Conservation (phyloP, 306 rosid genomes). For the Lathyrus oleraceus region DNA sequence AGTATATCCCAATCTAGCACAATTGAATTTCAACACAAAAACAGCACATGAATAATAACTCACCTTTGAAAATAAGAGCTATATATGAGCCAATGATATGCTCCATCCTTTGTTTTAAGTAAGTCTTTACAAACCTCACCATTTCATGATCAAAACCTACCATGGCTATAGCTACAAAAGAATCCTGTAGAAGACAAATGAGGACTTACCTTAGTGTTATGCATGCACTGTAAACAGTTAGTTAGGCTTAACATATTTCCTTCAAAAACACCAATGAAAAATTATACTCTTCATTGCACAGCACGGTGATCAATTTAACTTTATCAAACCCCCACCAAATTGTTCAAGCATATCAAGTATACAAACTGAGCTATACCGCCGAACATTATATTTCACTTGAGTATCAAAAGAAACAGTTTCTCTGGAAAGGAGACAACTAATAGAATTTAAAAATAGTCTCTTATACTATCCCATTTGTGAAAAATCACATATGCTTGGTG, state of each 20-base stretch:
- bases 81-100: constrained; percentile 67
- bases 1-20: too few relatives aligned
- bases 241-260: too few relatives aligned
- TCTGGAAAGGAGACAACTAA: constrained; percentile 1
- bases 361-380: not conserved
- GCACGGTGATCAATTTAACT: too few relatives aligned
- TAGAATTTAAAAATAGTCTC: constrained; percentile 15
- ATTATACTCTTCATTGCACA: too few relatives aligned
- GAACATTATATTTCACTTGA: not conserved
- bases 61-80: constrained; percentile 84
- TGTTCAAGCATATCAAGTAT: constrained; percentile 1
- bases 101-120: constrained; percentile 75
- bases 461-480: too few relatives aligned
- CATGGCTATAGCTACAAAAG: too few relatives aligned
- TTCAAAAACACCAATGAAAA: too few relatives aligned
- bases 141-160: constrained; percentile 75
- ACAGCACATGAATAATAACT: constrained; percentile 21
- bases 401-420: constrained; percentile 1
- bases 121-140: constrained; percentile 48
- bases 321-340: too few relatives aligned
- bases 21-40: not conserved
- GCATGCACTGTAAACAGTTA: too few relatives aligned
- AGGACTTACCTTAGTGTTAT: too few relatives aligned
- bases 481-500: too few relatives aligned
- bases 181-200: constrained; percentile 52